Conservation (phyloP, 371 early-diverging fungal genomes). For the Syncephalis plumigaleata region DNA sequence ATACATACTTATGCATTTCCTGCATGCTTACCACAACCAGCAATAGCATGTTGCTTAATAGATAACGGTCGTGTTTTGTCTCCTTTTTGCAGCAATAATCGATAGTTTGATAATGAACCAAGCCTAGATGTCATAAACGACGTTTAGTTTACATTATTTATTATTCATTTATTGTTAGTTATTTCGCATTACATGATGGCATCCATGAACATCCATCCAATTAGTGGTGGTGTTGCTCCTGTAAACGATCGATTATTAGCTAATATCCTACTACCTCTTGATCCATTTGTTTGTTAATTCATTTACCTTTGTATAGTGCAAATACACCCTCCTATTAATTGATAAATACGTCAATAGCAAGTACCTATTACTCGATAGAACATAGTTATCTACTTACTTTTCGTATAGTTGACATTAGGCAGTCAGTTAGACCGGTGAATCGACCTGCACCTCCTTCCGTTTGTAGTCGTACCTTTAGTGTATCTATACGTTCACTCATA, state of each 20-base stretch:
- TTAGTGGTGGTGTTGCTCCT: constrained; percentile 77
- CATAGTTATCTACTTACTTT: constrained; percentile 1
- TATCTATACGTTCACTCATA: constrained; percentile 15
- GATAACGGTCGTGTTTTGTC: constrained; percentile 34
- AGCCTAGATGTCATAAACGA: constrained; percentile 23
- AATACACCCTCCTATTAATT: constrained; percentile 53
- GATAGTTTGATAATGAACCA: constrained; percentile 66
- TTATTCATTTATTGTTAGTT: not conserved
- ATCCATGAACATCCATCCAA: constrained; percentile 91
- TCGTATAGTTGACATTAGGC: constrained; percentile 42
- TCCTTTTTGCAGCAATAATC: constrained; percentile 44
- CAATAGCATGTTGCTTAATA: constrained; percentile 28
- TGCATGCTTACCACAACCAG: constrained; percentile 28
- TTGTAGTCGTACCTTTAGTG: constrained; percentile 48
- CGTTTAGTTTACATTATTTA: not conserved
- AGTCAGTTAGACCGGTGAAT: constrained; percentile 77
- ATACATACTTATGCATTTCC: not conserved
- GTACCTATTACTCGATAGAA: too few species aligned
- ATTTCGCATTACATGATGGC: constrained; percentile 28
- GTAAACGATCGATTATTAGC: too few species aligned
- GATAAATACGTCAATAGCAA: not conserved
- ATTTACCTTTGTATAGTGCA: constrained; percentile 61
- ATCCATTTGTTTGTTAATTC: constrained; percentile 7
- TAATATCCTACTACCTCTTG: too few species aligned
- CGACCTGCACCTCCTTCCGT: constrained; percentile 61